Base-by-base conservation (phyloP, 2,329 filamentous ascomycete genomes). In the Aspergillus thermomutatus region DNA sequence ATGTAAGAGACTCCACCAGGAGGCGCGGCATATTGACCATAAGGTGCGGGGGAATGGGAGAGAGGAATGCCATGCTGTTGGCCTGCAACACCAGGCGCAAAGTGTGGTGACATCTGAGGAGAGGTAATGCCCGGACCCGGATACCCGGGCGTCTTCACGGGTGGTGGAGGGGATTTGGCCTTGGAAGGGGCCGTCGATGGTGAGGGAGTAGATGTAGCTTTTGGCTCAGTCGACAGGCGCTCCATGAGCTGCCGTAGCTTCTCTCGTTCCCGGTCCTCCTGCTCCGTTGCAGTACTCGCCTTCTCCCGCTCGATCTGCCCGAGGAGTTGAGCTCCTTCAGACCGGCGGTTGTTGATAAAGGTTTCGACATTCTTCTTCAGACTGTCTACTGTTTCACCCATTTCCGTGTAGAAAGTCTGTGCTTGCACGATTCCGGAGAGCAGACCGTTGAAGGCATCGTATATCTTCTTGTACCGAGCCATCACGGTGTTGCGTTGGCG, bases 311-410 rank as follows among this genome's bases (percentile, higher is more conserved):
- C 92, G 61, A 99, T 99, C 65, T 92, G 89, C 64, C 85, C 87
- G 37, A 99, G 83, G 4, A 99, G 83, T 71, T 96, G 91, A 0
- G 91, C 91, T 3, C 94, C 94, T 77, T 99, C 94, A 0, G 90
- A 88, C 58, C 92, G 82, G 52, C 94, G 85, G 73, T 99, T 99
- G 78, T 92, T 95, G 63, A 99, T 92, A 75, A 99, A 99, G 0
- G 89, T 90, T 63, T 97, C 93, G 1, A 99, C 94, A 66, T 99
- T 99, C 82, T 96, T 94, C 66, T 92, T 87, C 43, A 97, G 79
- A 69, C 90, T 96, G 63, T 93, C 90, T 0, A 95, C 91, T 0
- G 92, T 97, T 62, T 97, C 92, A 66, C 88, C 89, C 92, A 97
- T 99, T 72, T 97, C 94, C 3, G 84, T 83, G 71, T 99, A 99